Evolutionary conservation across 2,329 filamentous ascomycete genomes (phyloP), one percentile per base, ranked within the genome.

Genomic region (Pseudogymnoascus pannorum): DNA sequence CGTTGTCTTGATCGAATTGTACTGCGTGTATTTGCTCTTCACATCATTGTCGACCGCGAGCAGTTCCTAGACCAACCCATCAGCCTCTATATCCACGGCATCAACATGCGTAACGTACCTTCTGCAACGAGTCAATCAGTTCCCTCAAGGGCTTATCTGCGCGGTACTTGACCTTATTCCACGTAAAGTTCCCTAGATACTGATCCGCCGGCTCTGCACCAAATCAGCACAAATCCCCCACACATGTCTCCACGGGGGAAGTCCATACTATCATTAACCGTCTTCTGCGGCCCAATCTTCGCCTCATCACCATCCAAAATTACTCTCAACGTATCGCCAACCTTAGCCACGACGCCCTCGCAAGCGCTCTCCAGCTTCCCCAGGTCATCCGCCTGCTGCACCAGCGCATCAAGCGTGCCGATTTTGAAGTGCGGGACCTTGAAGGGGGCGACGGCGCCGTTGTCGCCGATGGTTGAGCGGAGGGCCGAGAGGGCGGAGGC

Each of bases 141-240:
- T 97, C 93, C 61, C 86, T 83, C 64, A 99, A 83, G 58, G 93
- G 85, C 74, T 93, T 95, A 75, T 99, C 94, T 65, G 90, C 88
- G 70, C 94, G 87, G 76, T 97, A 99, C 74, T 96, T 94, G 76
- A 96, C 91, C 76, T 94, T 97, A 78, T 97, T 97, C 94, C 94
- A 99, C 67, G 85, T 83, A 76, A 97, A 99, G 61, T 83, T 87
- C 71, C 87, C 85, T 51, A 99, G 79, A 73, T 97, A 99, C 73
- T 93, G 88, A 69, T 97, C 93, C 64, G 93, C 92, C n/a, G 94
- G 92, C 75, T 96, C 93, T 97, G 57, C 63, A 11, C 44, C n/a
- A 51, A 29, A 18, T 51, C 24, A 51, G 57, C 14, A 58, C 57
- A 35, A 24, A 12, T 4, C 4, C 54, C 18, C 6, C n/a, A 8